phyloP scores from a whole-genome alignment of 176 grass and related monocot genomes.

The Raddia guianensis region DNA sequence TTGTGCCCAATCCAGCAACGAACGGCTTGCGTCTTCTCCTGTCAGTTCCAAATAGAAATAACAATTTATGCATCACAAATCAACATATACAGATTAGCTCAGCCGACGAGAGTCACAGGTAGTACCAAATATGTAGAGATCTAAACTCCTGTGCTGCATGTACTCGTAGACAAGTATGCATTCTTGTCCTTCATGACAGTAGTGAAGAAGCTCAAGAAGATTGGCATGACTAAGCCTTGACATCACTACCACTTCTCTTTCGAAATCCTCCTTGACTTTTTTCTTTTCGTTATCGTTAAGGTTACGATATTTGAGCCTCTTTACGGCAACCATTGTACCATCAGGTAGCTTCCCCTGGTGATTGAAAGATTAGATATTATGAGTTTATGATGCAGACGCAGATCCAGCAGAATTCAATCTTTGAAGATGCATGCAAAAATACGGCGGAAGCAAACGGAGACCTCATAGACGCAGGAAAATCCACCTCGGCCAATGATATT shows the following conservation, averaged over 20 bases:
- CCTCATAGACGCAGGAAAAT: slow-evolving; percentile 25
- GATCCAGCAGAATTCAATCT: no score
- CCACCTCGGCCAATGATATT: slow-evolving; percentile 14
- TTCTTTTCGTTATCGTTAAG: background rate
- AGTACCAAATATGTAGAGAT: slow-evolving; percentile 16
- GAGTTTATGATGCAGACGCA: background rate
- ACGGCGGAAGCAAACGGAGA: background rate
- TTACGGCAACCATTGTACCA: background rate
- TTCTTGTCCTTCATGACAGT: background rate
- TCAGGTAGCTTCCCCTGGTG: background rate
- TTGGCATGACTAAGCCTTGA: background rate
- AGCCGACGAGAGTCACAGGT: no score
- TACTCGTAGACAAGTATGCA: slow-evolving; percentile 3
- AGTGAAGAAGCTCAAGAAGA: background rate
- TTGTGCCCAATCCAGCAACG: background rate
- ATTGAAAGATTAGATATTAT: background rate
- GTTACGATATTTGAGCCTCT: background rate
- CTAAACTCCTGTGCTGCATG: background rate
- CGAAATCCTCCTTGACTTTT: background rate
- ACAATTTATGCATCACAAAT: background rate
- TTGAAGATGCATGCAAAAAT: no score
- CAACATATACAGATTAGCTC: no score
- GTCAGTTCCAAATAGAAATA: background rate
- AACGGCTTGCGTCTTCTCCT: background rate
- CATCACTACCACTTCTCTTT: background rate